Conservation (phyloP, 768 basidiomycete species). For the Lactarius sp. region DNA sequence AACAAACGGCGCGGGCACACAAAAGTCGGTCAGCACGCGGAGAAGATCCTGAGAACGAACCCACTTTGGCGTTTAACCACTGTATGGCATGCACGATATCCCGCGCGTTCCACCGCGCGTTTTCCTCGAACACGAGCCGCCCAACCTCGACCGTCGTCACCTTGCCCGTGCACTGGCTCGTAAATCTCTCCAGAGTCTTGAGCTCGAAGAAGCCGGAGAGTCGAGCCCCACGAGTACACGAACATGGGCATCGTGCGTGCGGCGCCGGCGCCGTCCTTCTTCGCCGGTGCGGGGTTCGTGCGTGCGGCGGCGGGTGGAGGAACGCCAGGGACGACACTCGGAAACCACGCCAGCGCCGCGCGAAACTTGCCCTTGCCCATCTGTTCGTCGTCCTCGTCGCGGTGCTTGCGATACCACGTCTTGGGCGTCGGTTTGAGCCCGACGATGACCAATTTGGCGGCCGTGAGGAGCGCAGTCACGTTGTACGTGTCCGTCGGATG, state of each 20-base stretch:
- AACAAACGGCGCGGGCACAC: constrained; percentile 4
- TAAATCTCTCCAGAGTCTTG: constrained; percentile 44
- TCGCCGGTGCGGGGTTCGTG: too few relatives aligned
- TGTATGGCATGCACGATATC: constrained; percentile 68
- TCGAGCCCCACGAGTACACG: constrained; percentile 76
- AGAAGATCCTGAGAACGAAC: constrained; percentile 36
- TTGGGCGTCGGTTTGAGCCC: constrained; percentile 87
- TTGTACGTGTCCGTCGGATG: constrained; percentile 78
- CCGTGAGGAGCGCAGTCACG: constrained; percentile 81
- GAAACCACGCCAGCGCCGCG: too few relatives aligned
- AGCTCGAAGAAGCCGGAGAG: constrained; percentile 64
- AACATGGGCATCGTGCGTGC: too few relatives aligned
- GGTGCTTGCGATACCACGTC: constrained; percentile 82
- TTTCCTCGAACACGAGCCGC: constrained; percentile 56
- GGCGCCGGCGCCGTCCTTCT: too few relatives aligned
- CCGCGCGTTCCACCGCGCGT: constrained; percentile 55
- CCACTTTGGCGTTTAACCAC: constrained; percentile 85
- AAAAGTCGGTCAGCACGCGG: too few relatives aligned
- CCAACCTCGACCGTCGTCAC: constrained; percentile 55
- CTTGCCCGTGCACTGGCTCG: constrained; percentile 57
- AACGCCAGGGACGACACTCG: too few relatives aligned
- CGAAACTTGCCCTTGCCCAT: too few relatives aligned
- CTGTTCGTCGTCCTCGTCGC: constrained; percentile 44
- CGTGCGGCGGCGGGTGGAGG: too few relatives aligned
- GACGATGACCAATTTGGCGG: constrained; percentile 87